phyloP scores from a whole-genome alignment of 495 filamentous ascomycete species.

The Cercophora newfieldiana region DNA sequence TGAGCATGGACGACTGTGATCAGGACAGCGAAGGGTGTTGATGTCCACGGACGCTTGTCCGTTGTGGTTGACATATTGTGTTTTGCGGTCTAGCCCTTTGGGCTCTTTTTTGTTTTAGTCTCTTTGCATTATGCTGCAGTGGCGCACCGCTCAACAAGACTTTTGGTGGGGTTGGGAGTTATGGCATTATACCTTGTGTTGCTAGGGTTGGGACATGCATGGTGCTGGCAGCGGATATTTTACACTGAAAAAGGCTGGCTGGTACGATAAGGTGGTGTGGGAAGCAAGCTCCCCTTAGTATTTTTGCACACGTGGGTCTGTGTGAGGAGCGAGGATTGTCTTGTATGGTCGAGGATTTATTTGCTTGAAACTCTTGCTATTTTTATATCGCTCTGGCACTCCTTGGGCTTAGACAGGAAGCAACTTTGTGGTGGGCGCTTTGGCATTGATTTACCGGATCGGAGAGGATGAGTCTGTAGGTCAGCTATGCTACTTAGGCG shows the following conservation, averaged over 20 bases:
- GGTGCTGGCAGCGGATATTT: neutral
- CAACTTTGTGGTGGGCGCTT: no score
- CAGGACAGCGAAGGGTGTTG: constrained; percentile 27
- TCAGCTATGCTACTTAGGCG: no score
- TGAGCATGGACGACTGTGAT: constrained; percentile 44
- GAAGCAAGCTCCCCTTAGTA: neutral
- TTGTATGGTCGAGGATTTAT: no score
- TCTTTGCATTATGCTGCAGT: neutral
- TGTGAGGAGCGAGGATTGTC: neutral
- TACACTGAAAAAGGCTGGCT: neutral
- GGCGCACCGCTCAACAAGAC: neutral
- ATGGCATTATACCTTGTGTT: neutral
- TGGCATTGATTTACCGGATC: no score
- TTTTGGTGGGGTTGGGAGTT: neutral
- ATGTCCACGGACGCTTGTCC: constrained; percentile 2
- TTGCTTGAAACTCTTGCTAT: neutral
- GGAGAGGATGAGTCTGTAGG: no score
- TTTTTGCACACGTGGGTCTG: neutral
- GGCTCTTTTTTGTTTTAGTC: neutral
- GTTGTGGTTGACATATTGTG: neutral
- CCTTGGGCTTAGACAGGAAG: no score
- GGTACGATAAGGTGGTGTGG: no score
- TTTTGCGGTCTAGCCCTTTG: neutral
- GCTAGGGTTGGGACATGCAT: neutral
- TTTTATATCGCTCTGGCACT: neutral